Evolutionary conservation across 768 basidiomycete species (phyloP).

Genomic region (Trametes maxima): DNA sequence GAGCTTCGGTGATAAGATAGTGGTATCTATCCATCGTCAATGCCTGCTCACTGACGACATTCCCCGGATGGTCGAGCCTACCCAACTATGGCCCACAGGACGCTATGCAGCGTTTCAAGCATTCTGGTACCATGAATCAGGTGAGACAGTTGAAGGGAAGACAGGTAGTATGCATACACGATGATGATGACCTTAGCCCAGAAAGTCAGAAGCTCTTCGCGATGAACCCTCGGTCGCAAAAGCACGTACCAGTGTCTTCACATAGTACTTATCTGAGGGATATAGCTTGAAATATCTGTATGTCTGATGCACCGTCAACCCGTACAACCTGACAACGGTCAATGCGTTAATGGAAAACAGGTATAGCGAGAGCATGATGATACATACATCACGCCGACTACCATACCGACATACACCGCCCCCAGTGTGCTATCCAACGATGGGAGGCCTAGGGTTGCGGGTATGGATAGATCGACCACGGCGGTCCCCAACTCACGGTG

Average conservation of each 20-base stretch:
- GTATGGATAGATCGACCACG: background rate
- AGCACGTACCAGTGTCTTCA: background rate
- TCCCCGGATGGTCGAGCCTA: background rate
- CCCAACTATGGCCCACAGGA: constrained; percentile 1
- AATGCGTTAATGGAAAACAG: too few species aligned
- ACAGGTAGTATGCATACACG: background rate
- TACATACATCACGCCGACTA: background rate
- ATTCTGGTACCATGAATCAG: background rate
- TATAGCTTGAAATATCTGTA: background rate
- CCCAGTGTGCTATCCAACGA: background rate
- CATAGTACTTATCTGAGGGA: background rate
- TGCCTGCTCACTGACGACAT: background rate
- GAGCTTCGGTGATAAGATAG: background rate
- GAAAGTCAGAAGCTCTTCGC: background rate
- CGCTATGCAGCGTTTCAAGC: background rate
- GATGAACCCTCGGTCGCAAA: background rate
- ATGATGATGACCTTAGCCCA: background rate
- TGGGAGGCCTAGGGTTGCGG: background rate
- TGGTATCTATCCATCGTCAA: background rate
- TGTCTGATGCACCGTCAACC: background rate
- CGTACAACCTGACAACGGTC: too few species aligned
- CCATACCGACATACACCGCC: background rate
- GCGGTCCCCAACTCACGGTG: too few species aligned
- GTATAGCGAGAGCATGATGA: too few species aligned
- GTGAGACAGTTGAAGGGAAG: too few species aligned